Percentiles rank a stretch among this genome's conserved stretches.
Evolutionary conservation across 75 land plant species (phyloP).

Genomic region (Cryptomeria japonica): DNA sequence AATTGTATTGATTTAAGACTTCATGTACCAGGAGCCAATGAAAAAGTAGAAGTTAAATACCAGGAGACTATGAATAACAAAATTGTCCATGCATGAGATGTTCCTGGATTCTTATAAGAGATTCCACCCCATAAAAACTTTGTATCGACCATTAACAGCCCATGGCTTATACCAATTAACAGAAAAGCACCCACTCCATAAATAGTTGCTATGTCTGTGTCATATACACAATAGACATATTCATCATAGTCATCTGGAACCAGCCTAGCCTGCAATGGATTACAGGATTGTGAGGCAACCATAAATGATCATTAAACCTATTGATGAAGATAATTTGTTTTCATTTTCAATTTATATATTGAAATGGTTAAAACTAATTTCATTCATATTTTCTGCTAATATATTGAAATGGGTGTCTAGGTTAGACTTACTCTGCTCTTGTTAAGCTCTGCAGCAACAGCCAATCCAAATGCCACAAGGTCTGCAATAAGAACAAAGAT

Average conservation of each 20-base stretch:
- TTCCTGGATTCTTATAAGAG: constrained; percentile 70
- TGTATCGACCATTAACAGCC: constrained; percentile 69
- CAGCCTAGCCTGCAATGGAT: constrained; percentile 26
- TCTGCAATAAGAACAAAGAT: not conserved
- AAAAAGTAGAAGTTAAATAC: not conserved
- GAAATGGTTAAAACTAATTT: not conserved
- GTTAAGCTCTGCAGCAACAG: constrained; percentile 9
- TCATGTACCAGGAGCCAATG: not conserved
- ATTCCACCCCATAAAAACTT: constrained; percentile 59
- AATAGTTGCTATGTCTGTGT: constrained; percentile 76
- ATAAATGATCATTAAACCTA: not conserved
- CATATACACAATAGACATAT: constrained; percentile 64
- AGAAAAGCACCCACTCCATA: constrained; percentile 75
- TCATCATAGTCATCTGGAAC: constrained; percentile 16
- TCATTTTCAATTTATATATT: not conserved
- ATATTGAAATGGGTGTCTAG: not conserved
- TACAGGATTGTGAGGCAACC: not conserved
- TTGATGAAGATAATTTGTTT: not conserved
- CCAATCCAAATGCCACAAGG: not conserved
- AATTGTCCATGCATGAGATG: constrained; percentile 68
- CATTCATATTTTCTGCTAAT: not conserved
- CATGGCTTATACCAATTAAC: constrained; percentile 61
- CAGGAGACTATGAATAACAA: constrained; percentile 56
- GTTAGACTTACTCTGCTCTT: not conserved
- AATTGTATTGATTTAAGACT: not conserved